Conservation (phyloP, 352 stramenopile species). For the Phytophthora multivora region DNA sequence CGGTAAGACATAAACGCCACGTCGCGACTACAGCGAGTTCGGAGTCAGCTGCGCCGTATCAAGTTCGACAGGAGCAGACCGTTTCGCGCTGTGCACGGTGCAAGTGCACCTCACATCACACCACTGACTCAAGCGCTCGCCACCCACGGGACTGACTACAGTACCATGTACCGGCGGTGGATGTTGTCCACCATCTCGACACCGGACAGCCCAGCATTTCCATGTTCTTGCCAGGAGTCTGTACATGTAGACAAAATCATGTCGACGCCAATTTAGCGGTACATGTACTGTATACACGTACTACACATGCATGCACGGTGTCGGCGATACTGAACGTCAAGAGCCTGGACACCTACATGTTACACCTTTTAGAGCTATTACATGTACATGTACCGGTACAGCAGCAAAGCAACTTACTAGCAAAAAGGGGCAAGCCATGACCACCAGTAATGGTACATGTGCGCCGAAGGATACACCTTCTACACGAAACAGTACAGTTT, state of each 20-base stretch:
- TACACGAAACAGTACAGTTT: slow-evolving; percentile 1
- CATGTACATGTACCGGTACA: neutral
- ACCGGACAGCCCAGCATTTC: slow-evolving; percentile 1
- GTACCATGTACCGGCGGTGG: slow-evolving; percentile 15
- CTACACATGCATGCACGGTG: too few species aligned
- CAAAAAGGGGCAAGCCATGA: neutral
- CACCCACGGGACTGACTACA: slow-evolving; percentile 4
- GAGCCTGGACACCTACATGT: too few species aligned
- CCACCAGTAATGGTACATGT: slow-evolving; percentile 2
- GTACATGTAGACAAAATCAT: neutral
- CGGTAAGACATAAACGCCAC: slow-evolving; percentile 18
- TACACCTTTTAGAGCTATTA: too few species aligned
- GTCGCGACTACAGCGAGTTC: slow-evolving; percentile 6
- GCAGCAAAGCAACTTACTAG: neutral
- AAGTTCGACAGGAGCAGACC: slow-evolving; percentile 21
- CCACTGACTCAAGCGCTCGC: neutral
- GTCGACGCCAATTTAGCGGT: neutral
- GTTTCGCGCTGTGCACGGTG: slow-evolving; percentile 8
- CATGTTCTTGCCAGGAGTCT: neutral
- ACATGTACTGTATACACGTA: too few species aligned
- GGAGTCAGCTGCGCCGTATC: slow-evolving; percentile 12
- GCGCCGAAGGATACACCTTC: slow-evolving; percentile 3
- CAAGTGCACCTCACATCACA: neutral
- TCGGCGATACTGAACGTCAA: too few species aligned
- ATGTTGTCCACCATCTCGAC: neutral